Conservation (phyloP, 139 green algal genomes). For the Micractinium sp. region DNA sequence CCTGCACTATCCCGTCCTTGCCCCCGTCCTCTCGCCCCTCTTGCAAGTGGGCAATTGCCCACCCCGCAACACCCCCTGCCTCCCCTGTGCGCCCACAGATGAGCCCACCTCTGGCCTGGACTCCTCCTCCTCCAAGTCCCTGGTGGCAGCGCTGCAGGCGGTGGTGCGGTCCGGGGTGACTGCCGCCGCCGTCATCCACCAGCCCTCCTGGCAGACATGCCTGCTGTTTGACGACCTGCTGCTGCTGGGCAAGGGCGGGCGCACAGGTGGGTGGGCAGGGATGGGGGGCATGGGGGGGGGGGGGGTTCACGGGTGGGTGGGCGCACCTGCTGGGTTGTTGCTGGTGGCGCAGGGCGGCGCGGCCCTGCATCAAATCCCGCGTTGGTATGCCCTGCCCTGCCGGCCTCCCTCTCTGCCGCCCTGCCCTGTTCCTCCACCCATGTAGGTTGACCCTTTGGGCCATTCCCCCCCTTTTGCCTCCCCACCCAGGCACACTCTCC, state of each 20-base stretch:
- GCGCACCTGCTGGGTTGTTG: not conserved
- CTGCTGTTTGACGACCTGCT: constrained; percentile 82
- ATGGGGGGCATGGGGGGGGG: too few relatives aligned
- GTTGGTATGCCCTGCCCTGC: too few relatives aligned
- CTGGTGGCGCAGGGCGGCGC: not conserved
- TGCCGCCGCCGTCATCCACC: constrained; percentile 77
- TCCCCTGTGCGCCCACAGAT: not conserved
- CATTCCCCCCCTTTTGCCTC: too few relatives aligned
- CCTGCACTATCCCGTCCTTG: too few relatives aligned
- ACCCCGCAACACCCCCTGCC: not conserved
- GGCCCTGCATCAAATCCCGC: not conserved
- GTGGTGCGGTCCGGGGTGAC: constrained; percentile 64
- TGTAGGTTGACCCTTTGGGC: too few relatives aligned
- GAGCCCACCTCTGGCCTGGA: constrained; percentile 74
- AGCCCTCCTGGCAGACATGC: constrained; percentile 64
- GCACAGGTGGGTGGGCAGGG: constrained; percentile 45
- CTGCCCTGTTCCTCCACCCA: too few relatives aligned
- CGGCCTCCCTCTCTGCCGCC: too few relatives aligned
- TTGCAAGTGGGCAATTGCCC: too few relatives aligned
- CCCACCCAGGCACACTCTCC: not conserved
- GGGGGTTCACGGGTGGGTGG: not conserved
- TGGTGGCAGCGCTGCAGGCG: constrained; percentile 58
- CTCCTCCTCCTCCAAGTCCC: constrained; percentile 53
- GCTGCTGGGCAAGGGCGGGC: constrained; percentile 72
- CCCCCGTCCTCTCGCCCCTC: too few relatives aligned